A percentile compares a stretch with the other conserved stretches of the same genome.
These are phyloP conservation scores for Russula olivacea DNA, from an alignment of 768 basidiomycete species.

Conservation along the genomic window DNA sequence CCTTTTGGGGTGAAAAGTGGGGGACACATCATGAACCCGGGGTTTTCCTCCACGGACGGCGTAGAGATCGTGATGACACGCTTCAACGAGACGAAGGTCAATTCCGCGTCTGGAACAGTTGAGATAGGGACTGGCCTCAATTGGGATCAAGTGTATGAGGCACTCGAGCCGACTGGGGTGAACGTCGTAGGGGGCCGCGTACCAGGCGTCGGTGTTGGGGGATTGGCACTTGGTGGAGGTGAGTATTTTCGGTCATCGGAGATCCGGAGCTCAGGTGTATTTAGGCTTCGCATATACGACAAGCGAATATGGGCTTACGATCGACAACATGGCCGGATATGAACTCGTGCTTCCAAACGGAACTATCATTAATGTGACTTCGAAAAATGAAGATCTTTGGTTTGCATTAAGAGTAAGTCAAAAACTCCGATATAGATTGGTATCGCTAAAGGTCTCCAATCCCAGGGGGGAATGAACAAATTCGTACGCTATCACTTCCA, in stretches of 20 bases:
- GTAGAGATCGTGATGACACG: background rate
- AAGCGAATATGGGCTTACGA: conserved; percentile 32
- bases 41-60: background rate
- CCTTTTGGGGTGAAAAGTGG: background rate
- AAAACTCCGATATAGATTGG: background rate
- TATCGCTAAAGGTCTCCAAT: background rate
- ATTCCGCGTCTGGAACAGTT: background rate
- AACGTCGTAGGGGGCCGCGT: background rate
- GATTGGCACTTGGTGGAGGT: conserved; percentile 20
- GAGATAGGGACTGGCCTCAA: conserved; percentile 2
- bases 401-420: conserved; percentile 10
- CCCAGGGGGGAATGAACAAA: conserved; percentile 20
- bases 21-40: background rate
- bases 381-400: conserved; percentile 2
- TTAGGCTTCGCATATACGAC: conserved; percentile 32
- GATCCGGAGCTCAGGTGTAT: background rate
- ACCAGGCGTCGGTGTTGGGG: background rate
- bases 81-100: background rate
- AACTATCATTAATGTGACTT: background rate
- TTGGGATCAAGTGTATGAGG: background rate
- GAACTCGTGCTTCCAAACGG: conserved; percentile 32
- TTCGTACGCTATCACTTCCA: background rate
- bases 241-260: background rate
- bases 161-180: background rate
- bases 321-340: conserved; percentile 32